Base-by-base conservation (phyloP, 495 filamentous ascomycete genomes). In the Daldinia loculata region DNA sequence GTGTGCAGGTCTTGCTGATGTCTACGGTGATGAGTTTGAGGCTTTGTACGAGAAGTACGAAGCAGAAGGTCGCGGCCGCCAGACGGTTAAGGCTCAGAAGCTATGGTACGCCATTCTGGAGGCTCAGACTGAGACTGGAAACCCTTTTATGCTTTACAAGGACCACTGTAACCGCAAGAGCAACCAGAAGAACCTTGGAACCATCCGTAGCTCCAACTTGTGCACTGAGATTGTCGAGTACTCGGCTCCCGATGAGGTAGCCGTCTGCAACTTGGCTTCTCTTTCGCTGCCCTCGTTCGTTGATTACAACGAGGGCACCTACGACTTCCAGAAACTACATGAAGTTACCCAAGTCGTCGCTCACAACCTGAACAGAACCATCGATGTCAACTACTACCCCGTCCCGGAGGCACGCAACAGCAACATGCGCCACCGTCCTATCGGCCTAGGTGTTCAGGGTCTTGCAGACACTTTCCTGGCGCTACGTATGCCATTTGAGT, bases 71-170 rank as follows among this genome's bases (percentile, higher is more conserved):
- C 88, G 92, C 63, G 93, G 95, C 56, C 93, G 94, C 63, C 90
- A 90, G 81, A 97, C 90, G 38, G 84, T 99, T 79, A 95, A 97
- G 83, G 95, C 95, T 55, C 95, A 99, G 85, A 98, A 98, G 86
- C 91, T 99, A 55, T 99, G 95, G 95, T 97, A 97, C 79, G 92
- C 93, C 60, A 97, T 99, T 68, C 88, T 99, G 43, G 95, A 99
- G 81, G 91, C 96, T 63, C 95, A 99, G 84, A 97, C 94, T 32
- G 95, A 99, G 88, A 99, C 95, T 43, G 95, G 95, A 64, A 97
- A 97, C 82, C 95, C 95, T 51, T 99, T 96, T 85, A 98, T 99
- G 92, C 89, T 97, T 61, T 99, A 99, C 90, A 99, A 99, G 85
- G 95, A 99, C 81, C 88, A 91, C 71, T 95, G 92, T 87, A 99